phyloP scores from a whole-genome alignment of 225 moss, liverwort and hornwort species.

The Bryum argenteum region DNA sequence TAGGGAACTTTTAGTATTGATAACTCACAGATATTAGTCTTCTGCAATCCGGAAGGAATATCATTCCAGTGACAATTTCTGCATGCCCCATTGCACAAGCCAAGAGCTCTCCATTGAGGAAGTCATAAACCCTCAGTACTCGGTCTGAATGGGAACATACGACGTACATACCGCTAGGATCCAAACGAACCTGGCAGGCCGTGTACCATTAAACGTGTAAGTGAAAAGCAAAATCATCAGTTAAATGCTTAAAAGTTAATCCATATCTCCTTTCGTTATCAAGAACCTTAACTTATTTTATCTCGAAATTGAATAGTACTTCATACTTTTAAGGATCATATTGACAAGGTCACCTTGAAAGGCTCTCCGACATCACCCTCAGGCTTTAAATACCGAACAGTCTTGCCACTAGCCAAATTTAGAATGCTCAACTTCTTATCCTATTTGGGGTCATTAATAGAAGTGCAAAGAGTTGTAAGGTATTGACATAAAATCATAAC shows the following conservation, averaged over 20 bases:
- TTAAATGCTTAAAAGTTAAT: neutral
- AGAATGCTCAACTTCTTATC: constrained; percentile 74
- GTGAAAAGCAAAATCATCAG: neutral
- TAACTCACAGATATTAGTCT: constrained; percentile 72
- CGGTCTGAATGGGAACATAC: constrained; percentile 77
- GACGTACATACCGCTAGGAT: constrained; percentile 75
- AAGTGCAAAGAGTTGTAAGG: neutral
- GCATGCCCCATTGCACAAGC: constrained; percentile 72
- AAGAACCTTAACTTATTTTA: neutral
- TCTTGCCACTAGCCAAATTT: constrained; percentile 73
- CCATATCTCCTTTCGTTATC: neutral
- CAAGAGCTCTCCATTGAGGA: constrained; percentile 72
- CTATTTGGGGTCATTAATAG: constrained; percentile 43
- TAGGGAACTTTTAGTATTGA: neutral
- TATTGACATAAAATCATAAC: neutral
- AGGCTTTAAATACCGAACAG: constrained; percentile 65
- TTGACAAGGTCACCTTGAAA: constrained; percentile 55
- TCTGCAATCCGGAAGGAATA: constrained; percentile 72
- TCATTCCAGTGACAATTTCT: constrained; percentile 75
- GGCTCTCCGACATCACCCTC: constrained; percentile 81
- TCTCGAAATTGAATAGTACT: neutral
- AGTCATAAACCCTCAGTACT: constrained; percentile 67
- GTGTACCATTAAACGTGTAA: constrained; percentile 17
- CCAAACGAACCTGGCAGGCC: constrained; percentile 58
- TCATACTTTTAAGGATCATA: neutral